These are phyloP conservation scores for Nemania abortiva DNA, from an alignment of 2,329 filamentous ascomycete species.

Conservation along the genomic window DNA sequence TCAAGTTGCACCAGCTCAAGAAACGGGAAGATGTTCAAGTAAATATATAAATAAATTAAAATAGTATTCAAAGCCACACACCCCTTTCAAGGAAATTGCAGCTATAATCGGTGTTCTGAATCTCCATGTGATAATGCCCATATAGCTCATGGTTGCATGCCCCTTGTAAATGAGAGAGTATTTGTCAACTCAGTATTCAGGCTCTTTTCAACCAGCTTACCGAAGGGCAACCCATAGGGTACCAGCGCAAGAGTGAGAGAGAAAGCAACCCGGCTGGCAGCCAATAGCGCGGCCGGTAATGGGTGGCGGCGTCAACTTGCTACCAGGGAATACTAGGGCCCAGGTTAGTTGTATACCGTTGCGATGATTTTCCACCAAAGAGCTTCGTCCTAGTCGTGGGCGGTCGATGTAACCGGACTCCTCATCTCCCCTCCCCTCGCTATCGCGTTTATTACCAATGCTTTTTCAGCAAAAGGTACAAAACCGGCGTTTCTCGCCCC, in stretches of 20 bases:
- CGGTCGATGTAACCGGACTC: conserved; percentile 12
- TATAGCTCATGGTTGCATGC: not conserved
- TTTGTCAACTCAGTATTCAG: conserved; percentile 39
- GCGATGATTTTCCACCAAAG: conserved; percentile 23
- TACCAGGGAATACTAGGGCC: conserved; percentile 19
- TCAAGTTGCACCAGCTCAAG: conserved; percentile 21
- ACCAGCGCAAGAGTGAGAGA: conserved; percentile 8
- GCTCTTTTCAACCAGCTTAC: conserved; percentile 30
- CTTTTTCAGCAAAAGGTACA: conserved; percentile 22
- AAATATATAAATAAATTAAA: conserved; percentile 28
- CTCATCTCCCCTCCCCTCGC: not conserved
- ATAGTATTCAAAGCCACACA: conserved; percentile 13
- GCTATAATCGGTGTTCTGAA: not conserved
- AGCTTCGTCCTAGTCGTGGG: not conserved
- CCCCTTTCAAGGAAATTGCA: not conserved
- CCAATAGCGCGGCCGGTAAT: conserved; percentile 15
- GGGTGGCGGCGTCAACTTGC: conserved; percentile 17
- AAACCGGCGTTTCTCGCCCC: conserved; percentile 7
- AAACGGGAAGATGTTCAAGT: conserved; percentile 23
- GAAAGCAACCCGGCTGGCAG: conserved; percentile 10
- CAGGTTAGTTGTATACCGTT: conserved; percentile 15
- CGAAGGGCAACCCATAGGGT: conserved; percentile 20
- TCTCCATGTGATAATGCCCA: conserved; percentile 6
- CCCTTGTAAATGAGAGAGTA: not conserved
- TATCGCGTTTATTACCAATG: conserved; percentile 21